phyloP scores from a whole-genome alignment of 345 rosid genomes.

The Nasturtium officinale region DNA sequence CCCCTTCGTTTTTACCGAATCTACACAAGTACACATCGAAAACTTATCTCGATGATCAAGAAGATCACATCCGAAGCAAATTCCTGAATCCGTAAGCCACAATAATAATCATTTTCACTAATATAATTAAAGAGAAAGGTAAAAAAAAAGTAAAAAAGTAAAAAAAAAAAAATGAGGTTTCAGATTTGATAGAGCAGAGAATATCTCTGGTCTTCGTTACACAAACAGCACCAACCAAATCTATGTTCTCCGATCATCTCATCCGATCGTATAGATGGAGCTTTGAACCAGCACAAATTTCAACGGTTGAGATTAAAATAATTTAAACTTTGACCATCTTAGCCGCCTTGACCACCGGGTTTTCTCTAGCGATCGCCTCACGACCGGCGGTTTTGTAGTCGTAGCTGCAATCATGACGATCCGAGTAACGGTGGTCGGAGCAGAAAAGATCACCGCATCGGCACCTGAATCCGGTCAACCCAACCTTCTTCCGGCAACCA shows the following conservation, averaged over 20 bases:
- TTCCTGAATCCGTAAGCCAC: slow-evolving; percentile 35
- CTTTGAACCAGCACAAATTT: slow-evolving; percentile 32
- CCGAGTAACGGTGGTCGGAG: slow-evolving; percentile 90
- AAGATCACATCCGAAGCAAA: slow-evolving; percentile 28
- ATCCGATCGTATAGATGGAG: slow-evolving; percentile 31
- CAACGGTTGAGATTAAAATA: slow-evolving; percentile 20
- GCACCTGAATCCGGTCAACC: slow-evolving; percentile 95
- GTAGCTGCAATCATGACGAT: slow-evolving; percentile 91
- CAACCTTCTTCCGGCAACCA: slow-evolving; percentile 82
- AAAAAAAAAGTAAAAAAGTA: not conserved
- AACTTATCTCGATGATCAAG: slow-evolving; percentile 11
- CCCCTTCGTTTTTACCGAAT: slow-evolving; percentile 32
- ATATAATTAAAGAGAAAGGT: slow-evolving; percentile 23
- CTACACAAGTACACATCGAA: slow-evolving; percentile 28
- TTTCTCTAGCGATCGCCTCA: slow-evolving; percentile 89
- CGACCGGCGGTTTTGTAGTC: slow-evolving; percentile 92
- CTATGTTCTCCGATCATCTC: slow-evolving; percentile 38
- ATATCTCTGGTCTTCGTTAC: slow-evolving; percentile 27
- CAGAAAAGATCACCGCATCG: slow-evolving; percentile 96
- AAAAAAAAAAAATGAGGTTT: slow-evolving; percentile 4
- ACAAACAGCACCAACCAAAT: slow-evolving; percentile 33
- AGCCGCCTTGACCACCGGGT: slow-evolving; percentile 95
- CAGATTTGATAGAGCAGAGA: slow-evolving; percentile 34
- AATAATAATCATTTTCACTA: slow-evolving; percentile 36
- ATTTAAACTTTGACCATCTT: slow-evolving; percentile 85